Evolutionary conservation across 1,284 basidiomycete species (phyloP), one percentile per base, ranked within the genome.

Genomic region (Heterobasidion parviporum): DNA sequence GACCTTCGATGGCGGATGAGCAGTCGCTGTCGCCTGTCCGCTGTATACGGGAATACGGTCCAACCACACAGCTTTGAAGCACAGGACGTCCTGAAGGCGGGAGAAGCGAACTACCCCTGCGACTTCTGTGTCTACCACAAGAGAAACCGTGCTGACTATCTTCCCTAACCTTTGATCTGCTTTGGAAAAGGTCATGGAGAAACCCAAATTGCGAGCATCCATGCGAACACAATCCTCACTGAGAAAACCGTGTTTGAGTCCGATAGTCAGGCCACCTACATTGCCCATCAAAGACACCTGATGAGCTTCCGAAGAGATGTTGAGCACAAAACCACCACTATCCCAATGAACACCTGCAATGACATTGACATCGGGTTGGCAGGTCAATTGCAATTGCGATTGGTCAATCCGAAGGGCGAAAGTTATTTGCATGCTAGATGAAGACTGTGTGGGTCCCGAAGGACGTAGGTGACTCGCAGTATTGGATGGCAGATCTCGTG

Each of bases 31-130:
- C 16, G 54, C 57, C 52, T 77, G 75, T n/a, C 71, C 74, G 57
- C 78, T 79, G 62, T 89, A 79, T 3, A 89, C 69, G 0, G 90
- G 89, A 43, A 94, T 91, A 45, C 84, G 83, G 64, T 94, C 92
- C 48, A 94, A 68, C 90, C 91, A 94, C 16, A 94, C 89, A 1
- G 91, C 91, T 67, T 93, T 92, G 77, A 94, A 91, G 67, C 89
- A 92, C 33, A 94, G 74, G 50, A 92, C 81, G 64, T 94, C 92
- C 67, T 93, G 91, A 15, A 94, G 67, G 14, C 92, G 82, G 9
- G 89, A 89, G 65, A 94, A 89, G 16, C 85, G 82, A 36, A 91
- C 75, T 5, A 74, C 80, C 0, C 88, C 89, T 7, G 82, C 74
- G 59, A 93, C 81, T 65, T 91, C 86, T 1, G 89, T 92, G 65